Base-by-base conservation (phyloP, 2,329 filamentous ascomycete species). In the Arthroderma sp. region DNA sequence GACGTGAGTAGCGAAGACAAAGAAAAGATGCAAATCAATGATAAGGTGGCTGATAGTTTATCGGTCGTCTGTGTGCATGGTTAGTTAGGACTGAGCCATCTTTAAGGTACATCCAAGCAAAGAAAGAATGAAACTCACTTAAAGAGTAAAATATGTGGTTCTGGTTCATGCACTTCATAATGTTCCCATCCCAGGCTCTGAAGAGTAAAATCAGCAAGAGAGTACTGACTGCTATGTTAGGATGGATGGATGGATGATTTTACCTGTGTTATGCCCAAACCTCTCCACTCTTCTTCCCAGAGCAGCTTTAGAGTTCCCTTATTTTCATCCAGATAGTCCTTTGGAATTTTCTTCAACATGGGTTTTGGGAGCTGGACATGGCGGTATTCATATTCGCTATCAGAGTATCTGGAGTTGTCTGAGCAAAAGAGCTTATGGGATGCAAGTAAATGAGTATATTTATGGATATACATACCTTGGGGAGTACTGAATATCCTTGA, bases 131-230 rank as follows among this genome's bases (percentile, higher is more conserved):
- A 36, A 15, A 44, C 43, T 42, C 44, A 47, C 89, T 98, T 98
- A 77, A 98, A 98, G 30, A 98, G 77, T 45, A 98, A 76, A 59
- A 98, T 98, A 65, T 98, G 91, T 53, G 91, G 91, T 69, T 98
- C 91, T 37, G 91, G 91, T 66, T 96, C 91, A 65, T 98, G 91
- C 44, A 98, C 91, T 66, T 98, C 91, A 63, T 98, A 98, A 66
- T 98, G 91, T 65, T 96, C 89, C 91, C 91, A 98, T 47, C 91
- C 91, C 58, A 98, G 72, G 71, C 89, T 96, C 88, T 96, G 27
- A 30, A 42, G 11, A 3, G 30, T 27, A 28, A 36, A n/a, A 28
- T 36, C 15, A 30, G 43, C 37, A 33, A 22, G n/a, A 10, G 28
- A 11, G 30, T 43, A 43, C 28, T n/a, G 11, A 8, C 11, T 10